phyloP scores from a whole-genome alignment of 106 monocot genomes.

The Xerophyta viscosa region DNA sequence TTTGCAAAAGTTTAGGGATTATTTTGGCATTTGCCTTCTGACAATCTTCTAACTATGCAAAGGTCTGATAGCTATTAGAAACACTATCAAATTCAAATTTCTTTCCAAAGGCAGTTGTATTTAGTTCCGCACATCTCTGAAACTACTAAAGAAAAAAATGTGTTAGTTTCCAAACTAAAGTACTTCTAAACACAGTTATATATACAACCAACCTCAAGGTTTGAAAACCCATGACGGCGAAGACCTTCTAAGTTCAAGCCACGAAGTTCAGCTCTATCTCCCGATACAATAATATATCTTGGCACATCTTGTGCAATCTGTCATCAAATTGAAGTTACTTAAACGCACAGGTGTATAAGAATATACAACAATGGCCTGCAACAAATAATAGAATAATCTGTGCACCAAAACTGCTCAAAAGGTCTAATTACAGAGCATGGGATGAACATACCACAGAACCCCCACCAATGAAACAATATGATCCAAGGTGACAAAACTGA shows the following conservation, averaged over 20 bases:
- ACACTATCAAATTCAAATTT: too few species aligned
- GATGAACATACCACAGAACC: conserved; percentile 70
- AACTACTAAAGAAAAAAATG: too few species aligned
- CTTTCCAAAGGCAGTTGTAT: too few species aligned
- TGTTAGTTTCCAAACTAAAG: too few species aligned
- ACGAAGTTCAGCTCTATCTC: conserved; percentile 83
- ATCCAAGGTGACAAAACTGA: conserved; percentile 94
- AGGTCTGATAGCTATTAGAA: too few species aligned
- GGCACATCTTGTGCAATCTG: conserved; percentile 95
- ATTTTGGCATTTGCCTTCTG: too few species aligned
- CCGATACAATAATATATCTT: conserved; percentile 89
- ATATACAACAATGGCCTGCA: too few species aligned
- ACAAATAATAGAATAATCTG: neutral
- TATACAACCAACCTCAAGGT: conserved; percentile 55
- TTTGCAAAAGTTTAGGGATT: too few species aligned
- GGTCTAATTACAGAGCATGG: neutral
- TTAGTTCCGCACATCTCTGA: too few species aligned
- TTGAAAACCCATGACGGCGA: conserved; percentile 55
- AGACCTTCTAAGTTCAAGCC: conserved; percentile 89
- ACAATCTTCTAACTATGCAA: too few species aligned
- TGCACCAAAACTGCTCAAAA: neutral
- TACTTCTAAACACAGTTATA: too few species aligned
- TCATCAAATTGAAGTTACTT: neutral
- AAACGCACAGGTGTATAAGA: neutral
- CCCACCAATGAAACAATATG: conserved; percentile 82